Percentiles rank a stretch among this genome's conserved stretches.
phyloP scores from a whole-genome alignment of 208 protist species.

The Trypanosoma congolense region DNA sequence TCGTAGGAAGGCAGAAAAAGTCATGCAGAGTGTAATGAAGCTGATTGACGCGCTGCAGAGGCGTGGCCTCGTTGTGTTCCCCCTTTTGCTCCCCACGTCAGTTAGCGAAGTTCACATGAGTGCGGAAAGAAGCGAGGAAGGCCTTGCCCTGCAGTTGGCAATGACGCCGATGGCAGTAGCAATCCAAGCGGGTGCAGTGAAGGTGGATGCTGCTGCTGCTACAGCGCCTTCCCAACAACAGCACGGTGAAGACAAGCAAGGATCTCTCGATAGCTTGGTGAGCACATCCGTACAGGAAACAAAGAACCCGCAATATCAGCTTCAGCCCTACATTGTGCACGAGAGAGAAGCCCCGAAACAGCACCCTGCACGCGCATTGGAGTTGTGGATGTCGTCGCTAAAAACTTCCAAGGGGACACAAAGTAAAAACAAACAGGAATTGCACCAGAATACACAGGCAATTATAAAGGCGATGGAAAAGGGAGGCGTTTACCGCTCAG shows the following conservation, averaged over 20 bases:
- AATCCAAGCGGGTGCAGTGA: slow-evolving; percentile 15
- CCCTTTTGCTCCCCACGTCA: slow-evolving; percentile 16
- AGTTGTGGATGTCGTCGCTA: background rate
- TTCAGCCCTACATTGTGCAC: background rate
- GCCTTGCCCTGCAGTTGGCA: slow-evolving; percentile 50
- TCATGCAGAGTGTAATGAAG: slow-evolving; percentile 7
- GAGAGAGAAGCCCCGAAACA: background rate
- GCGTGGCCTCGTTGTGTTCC: slow-evolving; percentile 23
- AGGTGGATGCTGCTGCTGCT: slow-evolving; percentile 1
- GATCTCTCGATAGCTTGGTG: background rate
- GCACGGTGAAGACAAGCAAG: background rate
- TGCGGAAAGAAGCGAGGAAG: slow-evolving; percentile 17
- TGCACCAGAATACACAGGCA: slow-evolving; percentile 4
- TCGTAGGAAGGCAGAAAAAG: slow-evolving; percentile 9
- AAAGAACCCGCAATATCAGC: background rate
- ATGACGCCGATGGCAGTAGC: slow-evolving; percentile 75
- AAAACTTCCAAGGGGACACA: background rate
- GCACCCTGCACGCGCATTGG: background rate
- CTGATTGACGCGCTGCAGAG: slow-evolving; percentile 16
- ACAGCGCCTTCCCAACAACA: background rate
- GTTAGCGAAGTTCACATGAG: slow-evolving; percentile 13
- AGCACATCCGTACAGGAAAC: background rate
- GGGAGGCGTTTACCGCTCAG: background rate
- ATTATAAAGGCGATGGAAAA: slow-evolving; percentile 10
- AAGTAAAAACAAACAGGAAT: background rate